These are phyloP conservation scores for Hypoxylon sp. DNA, from an alignment of 2,329 filamentous ascomycete genomes.

Conservation along the genomic window DNA sequence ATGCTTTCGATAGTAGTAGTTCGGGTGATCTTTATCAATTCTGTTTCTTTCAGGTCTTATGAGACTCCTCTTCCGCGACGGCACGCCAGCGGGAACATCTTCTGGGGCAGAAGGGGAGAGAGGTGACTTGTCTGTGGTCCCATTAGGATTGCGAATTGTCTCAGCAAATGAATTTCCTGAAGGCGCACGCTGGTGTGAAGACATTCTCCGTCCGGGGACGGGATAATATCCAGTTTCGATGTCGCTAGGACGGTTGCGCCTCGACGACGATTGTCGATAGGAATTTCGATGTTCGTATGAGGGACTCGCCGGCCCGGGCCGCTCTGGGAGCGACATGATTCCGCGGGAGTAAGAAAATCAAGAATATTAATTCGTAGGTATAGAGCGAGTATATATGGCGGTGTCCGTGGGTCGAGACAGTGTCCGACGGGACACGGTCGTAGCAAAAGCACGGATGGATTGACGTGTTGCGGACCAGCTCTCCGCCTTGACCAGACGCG, in stretches of 20 bases:
- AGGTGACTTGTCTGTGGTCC: slow-evolving; percentile 67
- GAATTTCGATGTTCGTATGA: slow-evolving; percentile 71
- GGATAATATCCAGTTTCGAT: slow-evolving; percentile 71
- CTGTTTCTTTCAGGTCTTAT: slow-evolving; percentile 89
- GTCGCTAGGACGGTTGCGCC: slow-evolving; percentile 75
- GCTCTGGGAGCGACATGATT: slow-evolving; percentile 72
- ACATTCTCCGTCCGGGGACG: slow-evolving; percentile 54
- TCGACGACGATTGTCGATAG: slow-evolving; percentile 76
- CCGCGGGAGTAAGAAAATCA: slow-evolving; percentile 49
- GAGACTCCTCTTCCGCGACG: slow-evolving; percentile 82
- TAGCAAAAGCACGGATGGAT: slow-evolving; percentile 24
- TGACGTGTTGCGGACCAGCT: slow-evolving; percentile 17
- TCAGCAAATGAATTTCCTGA: slow-evolving; percentile 71
- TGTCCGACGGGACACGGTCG: slow-evolving; percentile 20
- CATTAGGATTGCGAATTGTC: slow-evolving; percentile 66
- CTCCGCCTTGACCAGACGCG: slow-evolving; percentile 40
- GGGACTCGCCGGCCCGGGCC: slow-evolving; percentile 71
- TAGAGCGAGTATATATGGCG: slow-evolving; percentile 27
- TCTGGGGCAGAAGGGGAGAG: slow-evolving; percentile 63
- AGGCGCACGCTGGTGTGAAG: slow-evolving; percentile 66
- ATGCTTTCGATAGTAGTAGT: slow-evolving; percentile 96
- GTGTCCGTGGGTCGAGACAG: slow-evolving; percentile 8
- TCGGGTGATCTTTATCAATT: slow-evolving; percentile 88
- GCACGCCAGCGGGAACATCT: slow-evolving; percentile 48
- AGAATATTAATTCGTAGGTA: slow-evolving; percentile 16